A percentile compares a stretch with the other conserved stretches of the same genome.
Conservation (phyloP, 2,329 filamentous ascomycete genomes). For the Fusarium decemcellulare region DNA sequence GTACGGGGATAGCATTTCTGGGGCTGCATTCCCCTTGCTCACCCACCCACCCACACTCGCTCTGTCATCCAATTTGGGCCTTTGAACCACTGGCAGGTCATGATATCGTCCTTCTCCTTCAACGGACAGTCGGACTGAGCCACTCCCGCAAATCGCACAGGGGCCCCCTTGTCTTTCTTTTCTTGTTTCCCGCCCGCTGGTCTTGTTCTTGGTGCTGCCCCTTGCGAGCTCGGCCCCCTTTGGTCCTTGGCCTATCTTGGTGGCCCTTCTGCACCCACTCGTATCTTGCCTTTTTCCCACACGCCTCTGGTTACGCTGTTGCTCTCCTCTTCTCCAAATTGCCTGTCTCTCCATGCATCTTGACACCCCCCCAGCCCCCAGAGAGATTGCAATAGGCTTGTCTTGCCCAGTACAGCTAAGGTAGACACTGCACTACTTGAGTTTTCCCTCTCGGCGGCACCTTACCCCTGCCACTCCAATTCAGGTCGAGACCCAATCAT, state of each 20-base stretch:
- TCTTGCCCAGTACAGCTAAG: slow-evolving; percentile 36
- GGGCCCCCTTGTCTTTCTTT: slow-evolving; percentile 34
- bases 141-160: slow-evolving; percentile 44
- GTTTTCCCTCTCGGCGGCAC: slow-evolving; percentile 36
- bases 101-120: slow-evolving; percentile 31
- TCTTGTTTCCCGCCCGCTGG: background rate
- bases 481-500: slow-evolving; percentile 38
- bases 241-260: slow-evolving; percentile 34
- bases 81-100: slow-evolving; percentile 38
- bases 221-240: slow-evolving; percentile 35
- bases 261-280: slow-evolving; percentile 27
- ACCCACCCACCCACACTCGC: slow-evolving; percentile 19
- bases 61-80: slow-evolving; percentile 38
- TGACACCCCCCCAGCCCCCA: slow-evolving; percentile 28
- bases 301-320: slow-evolving; percentile 36
- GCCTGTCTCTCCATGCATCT: slow-evolving; percentile 34
- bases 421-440: slow-evolving; percentile 38
- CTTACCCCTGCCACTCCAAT: slow-evolving; percentile 38
- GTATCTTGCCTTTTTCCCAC: slow-evolving; percentile 36
- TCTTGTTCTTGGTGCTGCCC: slow-evolving; percentile 31
- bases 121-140: slow-evolving; percentile 35
- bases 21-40: slow-evolving; percentile 35
- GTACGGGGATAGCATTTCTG: slow-evolving; percentile 28
- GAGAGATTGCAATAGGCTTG: slow-evolving; percentile 38
- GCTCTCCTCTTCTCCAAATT: slow-evolving; percentile 27